These are phyloP conservation scores for Jackrogersella multiformis DNA, from an alignment of 495 filamentous ascomycete species.

Conservation along the genomic window DNA sequence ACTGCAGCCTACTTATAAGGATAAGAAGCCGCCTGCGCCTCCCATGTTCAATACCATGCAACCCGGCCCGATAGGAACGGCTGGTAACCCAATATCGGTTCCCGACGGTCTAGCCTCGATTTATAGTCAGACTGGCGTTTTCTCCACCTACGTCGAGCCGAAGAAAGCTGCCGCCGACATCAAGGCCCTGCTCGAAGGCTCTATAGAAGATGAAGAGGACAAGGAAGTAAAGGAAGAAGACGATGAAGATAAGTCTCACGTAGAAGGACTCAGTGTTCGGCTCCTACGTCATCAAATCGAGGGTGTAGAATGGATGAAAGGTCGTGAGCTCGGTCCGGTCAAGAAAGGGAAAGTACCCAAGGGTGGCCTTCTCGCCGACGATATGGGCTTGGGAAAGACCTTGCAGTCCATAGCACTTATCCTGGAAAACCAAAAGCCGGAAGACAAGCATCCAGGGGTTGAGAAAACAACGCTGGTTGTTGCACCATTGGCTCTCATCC, in stretches of 20 bases:
- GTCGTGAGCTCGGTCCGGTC: constrained; percentile 81
- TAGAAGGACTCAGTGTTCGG: constrained; percentile 83
- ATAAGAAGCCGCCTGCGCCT: constrained; percentile 46
- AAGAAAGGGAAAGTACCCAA: constrained; percentile 83
- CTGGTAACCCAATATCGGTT: constrained; percentile 41
- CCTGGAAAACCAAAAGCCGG: constrained; percentile 79
- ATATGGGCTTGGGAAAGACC: constrained; percentile 89
- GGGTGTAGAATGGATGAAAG: constrained; percentile 91
- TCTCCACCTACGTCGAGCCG: constrained; percentile 76
- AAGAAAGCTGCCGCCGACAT: constrained; percentile 83
- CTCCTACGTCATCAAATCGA: constrained; percentile 92
- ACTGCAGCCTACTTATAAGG: constrained; percentile 48
- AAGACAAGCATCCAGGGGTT: constrained; percentile 66
- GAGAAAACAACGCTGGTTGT: constrained; percentile 88
- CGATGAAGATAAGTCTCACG: constrained; percentile 53
- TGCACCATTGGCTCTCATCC: constrained; percentile 93
- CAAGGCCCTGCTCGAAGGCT: constrained; percentile 86
- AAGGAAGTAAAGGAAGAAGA: constrained; percentile 58
- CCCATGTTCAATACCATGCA: constrained; percentile 52
- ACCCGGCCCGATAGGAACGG: constrained; percentile 29
- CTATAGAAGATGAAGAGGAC: constrained; percentile 84
- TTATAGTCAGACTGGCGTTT: constrained; percentile 60
- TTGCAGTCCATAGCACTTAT: constrained; percentile 84
- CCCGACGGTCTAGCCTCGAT: constrained; percentile 39
- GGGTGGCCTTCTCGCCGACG: constrained; percentile 86